Evolutionary conservation across 2,329 filamentous ascomycete genomes (phyloP), one percentile per base, ranked within the genome.

Genomic region (Colletotrichum sidae): DNA sequence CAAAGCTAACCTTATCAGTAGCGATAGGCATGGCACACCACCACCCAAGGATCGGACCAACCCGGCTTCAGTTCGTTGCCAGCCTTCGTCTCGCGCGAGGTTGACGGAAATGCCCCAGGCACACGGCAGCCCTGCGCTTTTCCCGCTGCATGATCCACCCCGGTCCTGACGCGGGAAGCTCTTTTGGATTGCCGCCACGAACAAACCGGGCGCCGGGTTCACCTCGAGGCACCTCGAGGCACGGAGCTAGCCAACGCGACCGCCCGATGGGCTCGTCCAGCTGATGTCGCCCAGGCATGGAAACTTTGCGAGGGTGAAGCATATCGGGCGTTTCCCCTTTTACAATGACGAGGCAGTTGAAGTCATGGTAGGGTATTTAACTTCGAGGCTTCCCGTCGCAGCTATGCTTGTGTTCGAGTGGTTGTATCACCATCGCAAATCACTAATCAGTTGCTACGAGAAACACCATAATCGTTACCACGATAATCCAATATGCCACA

Each of bases 401-500:
- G 38, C 56, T 6, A 8, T 33, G 38, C 47, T 8, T 39, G 11
- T 8, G 38, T 1, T 1, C 10, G 9, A 17, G 7, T 8, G 6
- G 1, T 7, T 35, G 9, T 10, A 12, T 1, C 37, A 44, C 6
- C 35, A 60, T 17, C 15, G 2, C 35, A 51, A 13, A 3, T 15
- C 42, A 54, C 17, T 8, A 42, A 47, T 61, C 13, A 15, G 56
- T 34, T 65, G 44, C 13, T 37, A 44, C 45, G 8, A 44, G 44
- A 6, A 53, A 60, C 38, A 54, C 52, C 12, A 38, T 45, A 49
- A 42, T 17, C 37, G 17, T 15, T 38, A 41, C 3, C 56, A 15
- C 39, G 53, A 42, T 25, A 6, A 15, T 12, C 11, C 7, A 51
- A 38, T 34, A 56, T 79, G 1, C 81, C 82, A 38, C 73, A 80